These are phyloP conservation scores for Suillus lakei DNA, from an alignment of 768 basidiomycete species.

Conservation along the genomic window DNA sequence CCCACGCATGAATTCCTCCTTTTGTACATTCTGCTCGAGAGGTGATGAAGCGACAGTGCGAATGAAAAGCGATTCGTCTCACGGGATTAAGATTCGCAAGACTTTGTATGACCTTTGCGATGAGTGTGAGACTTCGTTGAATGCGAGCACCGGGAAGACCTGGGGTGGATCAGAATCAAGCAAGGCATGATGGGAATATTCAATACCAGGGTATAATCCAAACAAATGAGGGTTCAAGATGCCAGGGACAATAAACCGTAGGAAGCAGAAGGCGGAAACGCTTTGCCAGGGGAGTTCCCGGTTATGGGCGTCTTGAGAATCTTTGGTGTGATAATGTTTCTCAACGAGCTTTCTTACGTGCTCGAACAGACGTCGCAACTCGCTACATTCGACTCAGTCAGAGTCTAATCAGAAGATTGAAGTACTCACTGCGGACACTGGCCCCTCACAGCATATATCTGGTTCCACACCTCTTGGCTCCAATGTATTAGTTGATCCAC, in stretches of 20 bases:
- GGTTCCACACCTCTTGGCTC: slow-evolving; percentile 81
- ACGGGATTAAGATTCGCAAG: slow-evolving; percentile 84
- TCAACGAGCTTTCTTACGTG: slow-evolving; percentile 78
- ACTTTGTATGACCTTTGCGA: slow-evolving; percentile 90
- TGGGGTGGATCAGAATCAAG: slow-evolving; percentile 35
- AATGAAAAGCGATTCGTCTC: slow-evolving; percentile 29
- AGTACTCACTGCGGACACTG: slow-evolving; percentile 75
- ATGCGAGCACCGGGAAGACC: slow-evolving; percentile 70
- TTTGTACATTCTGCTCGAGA: slow-evolving; percentile 57
- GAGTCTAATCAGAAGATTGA: slow-evolving; percentile 12
- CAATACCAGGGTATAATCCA: slow-evolving; percentile 71
- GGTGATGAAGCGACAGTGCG: slow-evolving; percentile 9
- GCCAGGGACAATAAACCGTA: slow-evolving; percentile 89
- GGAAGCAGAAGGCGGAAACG: slow-evolving; percentile 88
- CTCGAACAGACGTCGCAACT: slow-evolving; percentile 71
- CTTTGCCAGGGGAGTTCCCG: slow-evolving; percentile 75
- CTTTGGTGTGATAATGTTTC: slow-evolving; percentile 55
- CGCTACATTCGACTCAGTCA: slow-evolving; percentile 46
- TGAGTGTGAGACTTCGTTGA: slow-evolving; percentile 80
- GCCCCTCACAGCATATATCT: slow-evolving; percentile 73
- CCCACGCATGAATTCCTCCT: slow-evolving; percentile 83
- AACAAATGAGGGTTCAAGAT: slow-evolving; percentile 89
- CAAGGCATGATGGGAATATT: background rate
- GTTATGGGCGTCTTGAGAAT: slow-evolving; percentile 46
- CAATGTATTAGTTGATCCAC: slow-evolving; percentile 74